Conservation (phyloP, 768 basidiomycete species). For the Panaeolus papilionaceus region DNA sequence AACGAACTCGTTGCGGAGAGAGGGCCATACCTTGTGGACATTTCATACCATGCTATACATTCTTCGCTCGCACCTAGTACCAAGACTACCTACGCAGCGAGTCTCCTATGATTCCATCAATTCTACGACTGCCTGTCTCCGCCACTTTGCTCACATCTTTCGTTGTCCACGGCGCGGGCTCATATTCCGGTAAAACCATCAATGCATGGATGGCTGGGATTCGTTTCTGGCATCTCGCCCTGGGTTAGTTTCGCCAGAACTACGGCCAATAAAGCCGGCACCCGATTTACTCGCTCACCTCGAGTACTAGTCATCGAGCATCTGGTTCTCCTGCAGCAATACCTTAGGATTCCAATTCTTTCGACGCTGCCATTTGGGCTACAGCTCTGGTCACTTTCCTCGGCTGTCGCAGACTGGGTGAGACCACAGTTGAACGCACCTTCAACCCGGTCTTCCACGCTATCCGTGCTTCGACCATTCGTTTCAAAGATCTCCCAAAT, state of each 20-base stretch:
- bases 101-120: conserved; percentile 38
- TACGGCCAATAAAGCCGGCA: conserved; percentile 29
- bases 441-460: neutral
- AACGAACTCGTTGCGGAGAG: conserved; percentile 5
- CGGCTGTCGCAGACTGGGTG: conserved; percentile 32
- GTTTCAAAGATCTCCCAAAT: neutral
- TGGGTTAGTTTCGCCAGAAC: conserved; percentile 27
- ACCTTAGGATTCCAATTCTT: neutral
- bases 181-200: conserved; percentile 19
- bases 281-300: conserved; percentile 22
- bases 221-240: conserved; percentile 35
- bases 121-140: conserved; percentile 35
- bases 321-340: conserved; percentile 25
- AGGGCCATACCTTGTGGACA: conserved; percentile 16
- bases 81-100: conserved; percentile 35
- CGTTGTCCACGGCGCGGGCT: too few species aligned
- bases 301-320: conserved; percentile 37
- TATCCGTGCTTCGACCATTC: too few species aligned
- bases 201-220: conserved; percentile 36
- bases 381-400: conserved; percentile 20
- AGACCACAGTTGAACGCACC: conserved; percentile 27
- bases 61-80: conserved; percentile 27
- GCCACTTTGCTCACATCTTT: too few species aligned
- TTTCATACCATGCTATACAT: conserved; percentile 13
- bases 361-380: conserved; percentile 25